Conservation (phyloP, 345 rosid genomes). For the Nephelium lappaceum region DNA sequence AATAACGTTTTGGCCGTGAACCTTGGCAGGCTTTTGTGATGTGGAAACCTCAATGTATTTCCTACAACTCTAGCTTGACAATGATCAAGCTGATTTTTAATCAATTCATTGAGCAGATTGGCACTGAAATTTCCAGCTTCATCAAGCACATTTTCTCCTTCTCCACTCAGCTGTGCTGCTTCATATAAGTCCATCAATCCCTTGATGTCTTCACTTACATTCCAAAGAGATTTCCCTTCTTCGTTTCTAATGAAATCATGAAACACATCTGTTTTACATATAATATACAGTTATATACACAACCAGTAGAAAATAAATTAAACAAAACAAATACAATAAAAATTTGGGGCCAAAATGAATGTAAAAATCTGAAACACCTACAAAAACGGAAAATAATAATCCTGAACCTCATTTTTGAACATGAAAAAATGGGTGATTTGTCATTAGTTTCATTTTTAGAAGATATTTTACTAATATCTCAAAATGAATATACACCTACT, state of each 20-base stretch:
- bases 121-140: constrained; percentile 31
- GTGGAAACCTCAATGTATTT: constrained; percentile 36
- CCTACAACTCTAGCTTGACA: constrained; percentile 23
- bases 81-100: background rate
- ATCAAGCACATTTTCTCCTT: constrained; percentile 54
- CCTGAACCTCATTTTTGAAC: too few species aligned
- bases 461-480: too few species aligned
- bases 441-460: too few species aligned
- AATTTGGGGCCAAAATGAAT: background rate
- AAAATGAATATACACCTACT: constrained; percentile 18
- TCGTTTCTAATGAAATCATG: constrained; percentile 27
- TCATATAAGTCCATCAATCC: constrained; percentile 49
- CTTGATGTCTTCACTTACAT: constrained; percentile 25
- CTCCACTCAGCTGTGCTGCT: constrained; percentile 53
- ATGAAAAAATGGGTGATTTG: too few species aligned
- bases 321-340: background rate
- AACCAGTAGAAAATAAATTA: background rate
- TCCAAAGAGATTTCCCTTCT: constrained; percentile 26
- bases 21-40: constrained; percentile 44
- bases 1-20: constrained; percentile 30
- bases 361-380: too few species aligned
- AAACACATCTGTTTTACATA: constrained; percentile 33
- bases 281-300: background rate
- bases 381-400: too few species aligned
- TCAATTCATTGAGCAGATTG: constrained; percentile 26